Percentiles rank a stretch among this genome's conserved stretches.
Conservation (phyloP, 2,329 filamentous ascomycete species). For the Alternaria tenuissima region DNA sequence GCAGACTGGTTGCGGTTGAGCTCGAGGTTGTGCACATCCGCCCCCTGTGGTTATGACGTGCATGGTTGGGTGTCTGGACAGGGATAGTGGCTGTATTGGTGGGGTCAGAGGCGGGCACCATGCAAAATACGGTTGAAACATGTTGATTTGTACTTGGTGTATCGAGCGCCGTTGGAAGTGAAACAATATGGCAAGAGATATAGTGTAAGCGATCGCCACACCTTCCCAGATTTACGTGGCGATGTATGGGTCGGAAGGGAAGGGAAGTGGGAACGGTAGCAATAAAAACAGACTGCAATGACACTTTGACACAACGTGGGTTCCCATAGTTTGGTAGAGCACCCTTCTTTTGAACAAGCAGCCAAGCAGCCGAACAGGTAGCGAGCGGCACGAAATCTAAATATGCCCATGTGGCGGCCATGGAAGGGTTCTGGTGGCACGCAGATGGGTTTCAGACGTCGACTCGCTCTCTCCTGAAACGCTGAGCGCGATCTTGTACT, state of each 20-base stretch:
- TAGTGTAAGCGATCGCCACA: neutral
- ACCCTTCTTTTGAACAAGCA: slow-evolving; percentile 3
- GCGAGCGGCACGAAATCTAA: slow-evolving; percentile 9
- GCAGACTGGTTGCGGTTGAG: neutral
- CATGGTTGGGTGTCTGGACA: slow-evolving; percentile 2
- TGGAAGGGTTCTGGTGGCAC: slow-evolving; percentile 31
- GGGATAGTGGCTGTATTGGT: slow-evolving; percentile 3
- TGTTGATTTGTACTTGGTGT: slow-evolving; percentile 2
- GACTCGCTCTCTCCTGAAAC: slow-evolving; percentile 42
- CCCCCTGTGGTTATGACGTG: slow-evolving; percentile 7
- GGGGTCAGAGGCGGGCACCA: slow-evolving; percentile 3
- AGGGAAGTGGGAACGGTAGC: neutral
- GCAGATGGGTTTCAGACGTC: slow-evolving; percentile 39
- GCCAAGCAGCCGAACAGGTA: slow-evolving; percentile 2
- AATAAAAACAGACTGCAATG: neutral
- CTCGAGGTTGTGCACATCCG: neutral
- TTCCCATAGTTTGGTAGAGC: neutral
- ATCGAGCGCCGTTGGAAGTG: slow-evolving; percentile 4
- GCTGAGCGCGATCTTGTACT: slow-evolving; percentile 19
- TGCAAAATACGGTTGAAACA: slow-evolving; percentile 15
- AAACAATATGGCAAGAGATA: slow-evolving; percentile 4
- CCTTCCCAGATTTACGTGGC: neutral
- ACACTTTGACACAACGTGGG: slow-evolving; percentile 8
- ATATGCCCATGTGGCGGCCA: slow-evolving; percentile 24
- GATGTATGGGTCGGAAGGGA: neutral